Conservation (phyloP, 768 basidiomycete genomes). For the Gloeostereum incarnatum region DNA sequence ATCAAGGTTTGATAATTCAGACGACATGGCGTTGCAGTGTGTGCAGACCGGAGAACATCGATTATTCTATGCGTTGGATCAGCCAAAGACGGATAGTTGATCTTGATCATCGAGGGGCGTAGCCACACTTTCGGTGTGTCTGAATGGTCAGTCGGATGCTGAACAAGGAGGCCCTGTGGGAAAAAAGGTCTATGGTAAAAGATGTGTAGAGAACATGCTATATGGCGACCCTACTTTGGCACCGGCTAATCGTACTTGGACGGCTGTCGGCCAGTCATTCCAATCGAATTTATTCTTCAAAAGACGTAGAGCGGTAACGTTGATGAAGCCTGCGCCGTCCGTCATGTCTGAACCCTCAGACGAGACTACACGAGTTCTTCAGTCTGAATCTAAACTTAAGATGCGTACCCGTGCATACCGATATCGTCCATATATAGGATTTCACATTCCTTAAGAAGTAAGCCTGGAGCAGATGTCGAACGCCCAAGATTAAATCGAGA, state of each 20-base stretch:
- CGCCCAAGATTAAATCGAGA: slow-evolving; percentile 37
- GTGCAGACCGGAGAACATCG: slow-evolving; percentile 43
- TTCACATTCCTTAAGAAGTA: slow-evolving; percentile 18
- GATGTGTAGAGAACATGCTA: neutral
- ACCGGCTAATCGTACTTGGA: slow-evolving; percentile 28
- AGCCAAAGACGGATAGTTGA: slow-evolving; percentile 17
- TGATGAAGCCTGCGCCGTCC: slow-evolving; percentile 29
- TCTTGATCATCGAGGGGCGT: slow-evolving; percentile 25
- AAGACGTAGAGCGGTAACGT: slow-evolving; percentile 17
- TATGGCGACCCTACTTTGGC: slow-evolving; percentile 20
- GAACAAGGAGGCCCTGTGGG: slow-evolving; percentile 17
- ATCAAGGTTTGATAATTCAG: slow-evolving; percentile 52
- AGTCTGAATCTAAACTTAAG: neutral
- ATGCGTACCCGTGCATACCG: slow-evolving; percentile 17
- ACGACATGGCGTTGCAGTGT: slow-evolving; percentile 32
- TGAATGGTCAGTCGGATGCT: slow-evolving; percentile 16
- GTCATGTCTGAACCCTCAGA: slow-evolving; percentile 25
- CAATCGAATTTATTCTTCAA: slow-evolving; percentile 20
- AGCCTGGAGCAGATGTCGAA: slow-evolving; percentile 41
- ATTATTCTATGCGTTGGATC: slow-evolving; percentile 36
- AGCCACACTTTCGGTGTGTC: slow-evolving; percentile 19
- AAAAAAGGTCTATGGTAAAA: neutral
- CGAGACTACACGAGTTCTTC: slow-evolving; percentile 15
- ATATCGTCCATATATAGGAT: slow-evolving; percentile 25
- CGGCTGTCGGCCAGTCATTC: slow-evolving; percentile 23